A percentile compares a stretch with the other conserved stretches of the same genome.
Evolutionary conservation across 306 rosid species (phyloP).

Genomic region (Malus domestica): ASM211411v1 NC_041798.1:29158001-29158500

Average conservation of each 20-base stretch:
- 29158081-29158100: neutral
- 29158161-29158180: too few relatives aligned
- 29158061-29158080: neutral
- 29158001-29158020: neutral
- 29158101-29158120: too few relatives aligned
- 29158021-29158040: neutral
- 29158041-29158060: neutral
- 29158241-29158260: neutral
- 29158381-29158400: neutral
- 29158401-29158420: neutral
- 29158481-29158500: accelerated
- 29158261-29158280: neutral
- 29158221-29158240: neutral
- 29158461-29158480: neutral
- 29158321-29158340: neutral
- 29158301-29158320: neutral
- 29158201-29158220: neutral
- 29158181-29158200: neutral
- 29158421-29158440: neutral
- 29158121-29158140: too few relatives aligned
- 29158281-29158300: neutral
- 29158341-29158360: neutral
- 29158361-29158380: neutral
- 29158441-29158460: neutral
- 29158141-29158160: too few relatives aligned